A percentile compares a stretch with the other conserved stretches of the same genome.
Conservation (phyloP, 148 eudicot genomes). For the Rhododendron simsii region DNA sequence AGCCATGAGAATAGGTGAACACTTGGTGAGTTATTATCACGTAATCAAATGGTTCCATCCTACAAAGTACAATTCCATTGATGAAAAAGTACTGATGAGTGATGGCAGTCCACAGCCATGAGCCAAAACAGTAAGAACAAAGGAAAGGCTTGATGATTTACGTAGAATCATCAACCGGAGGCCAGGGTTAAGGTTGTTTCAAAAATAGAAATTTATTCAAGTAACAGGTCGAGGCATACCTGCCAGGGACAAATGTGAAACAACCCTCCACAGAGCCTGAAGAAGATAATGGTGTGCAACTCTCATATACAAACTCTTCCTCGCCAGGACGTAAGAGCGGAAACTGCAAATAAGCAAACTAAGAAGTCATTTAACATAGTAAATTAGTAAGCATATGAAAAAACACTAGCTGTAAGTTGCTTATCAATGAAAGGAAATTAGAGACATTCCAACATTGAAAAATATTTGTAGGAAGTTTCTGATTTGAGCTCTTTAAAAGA, state of each 20-base stretch:
- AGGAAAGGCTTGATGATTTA: background rate
- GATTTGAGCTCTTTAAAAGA: background rate
- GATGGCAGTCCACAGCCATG: background rate
- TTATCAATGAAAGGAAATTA: background rate
- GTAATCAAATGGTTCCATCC: background rate
- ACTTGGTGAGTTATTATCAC: background rate
- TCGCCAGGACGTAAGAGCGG: constrained; percentile 70
- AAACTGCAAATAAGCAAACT: constrained; percentile 42
- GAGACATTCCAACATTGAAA: background rate
- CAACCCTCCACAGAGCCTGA: constrained; percentile 84
- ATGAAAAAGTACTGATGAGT: background rate
- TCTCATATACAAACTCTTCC: constrained; percentile 82
- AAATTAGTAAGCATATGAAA: background rate
- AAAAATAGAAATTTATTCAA: background rate
- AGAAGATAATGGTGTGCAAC: constrained; percentile 40
- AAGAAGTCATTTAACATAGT: background rate
- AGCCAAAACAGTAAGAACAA: background rate
- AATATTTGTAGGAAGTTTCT: too few relatives aligned
- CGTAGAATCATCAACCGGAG: background rate
- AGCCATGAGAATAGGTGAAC: background rate
- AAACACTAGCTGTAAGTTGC: background rate
- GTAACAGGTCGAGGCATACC: constrained; percentile 30
- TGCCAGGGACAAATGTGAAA: constrained; percentile 86
- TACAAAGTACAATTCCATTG: background rate
- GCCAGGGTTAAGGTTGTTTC: background rate